phyloP scores from a whole-genome alignment of 23 red algal genomes.

The Gracilariopsis chorda region DNA sequence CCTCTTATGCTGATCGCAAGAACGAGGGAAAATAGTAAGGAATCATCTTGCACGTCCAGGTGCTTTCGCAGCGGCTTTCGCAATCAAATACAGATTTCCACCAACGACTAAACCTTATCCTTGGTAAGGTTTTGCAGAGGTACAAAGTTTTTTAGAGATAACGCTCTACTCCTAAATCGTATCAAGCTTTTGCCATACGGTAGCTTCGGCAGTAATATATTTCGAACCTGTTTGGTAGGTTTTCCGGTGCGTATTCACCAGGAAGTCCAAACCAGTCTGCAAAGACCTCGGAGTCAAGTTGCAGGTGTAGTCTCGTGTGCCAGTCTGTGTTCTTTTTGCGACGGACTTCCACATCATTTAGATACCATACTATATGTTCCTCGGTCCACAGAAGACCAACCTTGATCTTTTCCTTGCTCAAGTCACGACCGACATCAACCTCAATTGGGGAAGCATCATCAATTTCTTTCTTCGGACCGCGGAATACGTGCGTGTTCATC shows the following conservation, averaged over 20 bases:
- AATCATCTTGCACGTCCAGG: too few species aligned
- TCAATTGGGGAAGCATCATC: background rate
- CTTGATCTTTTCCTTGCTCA: conserved; percentile 16
- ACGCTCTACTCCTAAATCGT: too few species aligned
- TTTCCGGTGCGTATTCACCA: background rate
- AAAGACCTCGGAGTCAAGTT: conserved; percentile 60
- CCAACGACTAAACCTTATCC: too few species aligned
- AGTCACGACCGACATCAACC: background rate
- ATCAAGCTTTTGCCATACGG: too few species aligned
- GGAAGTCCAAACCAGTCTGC: conserved; percentile 63
- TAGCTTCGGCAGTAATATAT: conserved; percentile 31
- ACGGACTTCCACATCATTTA: conserved; percentile 42
- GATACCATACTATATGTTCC: conserved; percentile 29
- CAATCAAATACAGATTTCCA: too few species aligned
- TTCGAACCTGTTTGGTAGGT: conserved; percentile 50
- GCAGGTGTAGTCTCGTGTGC: conserved; percentile 27
- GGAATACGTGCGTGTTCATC: conserved; percentile 42
- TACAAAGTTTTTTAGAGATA: too few species aligned
- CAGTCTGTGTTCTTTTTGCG: conserved; percentile 25
- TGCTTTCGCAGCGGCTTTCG: too few species aligned
- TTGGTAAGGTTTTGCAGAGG: too few species aligned
- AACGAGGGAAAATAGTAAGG: too few species aligned
- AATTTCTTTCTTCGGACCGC: background rate
- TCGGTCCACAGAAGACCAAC: conserved; percentile 27
- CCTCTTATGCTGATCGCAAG: too few species aligned